These are phyloP conservation scores for Dalbergia cultrata DNA, from an alignment of 306 rosid species.

Conservation along the genomic window DNA sequence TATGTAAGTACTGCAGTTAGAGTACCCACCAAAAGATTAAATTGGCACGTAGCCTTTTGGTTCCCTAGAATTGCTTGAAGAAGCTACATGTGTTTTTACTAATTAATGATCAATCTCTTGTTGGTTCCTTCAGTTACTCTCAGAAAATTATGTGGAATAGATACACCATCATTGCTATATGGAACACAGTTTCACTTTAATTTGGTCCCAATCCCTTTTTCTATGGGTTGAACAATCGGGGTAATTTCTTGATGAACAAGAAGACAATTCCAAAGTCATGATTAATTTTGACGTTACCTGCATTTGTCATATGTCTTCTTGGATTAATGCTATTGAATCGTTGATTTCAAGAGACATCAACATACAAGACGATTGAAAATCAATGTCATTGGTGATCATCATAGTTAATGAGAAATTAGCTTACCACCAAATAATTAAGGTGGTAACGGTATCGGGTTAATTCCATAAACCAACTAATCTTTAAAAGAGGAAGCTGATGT, in stretches of 20 bases:
- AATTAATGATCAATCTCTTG: constrained; percentile 44
- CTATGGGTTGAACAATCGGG: constrained; percentile 36
- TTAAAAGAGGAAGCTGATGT: constrained; percentile 49
- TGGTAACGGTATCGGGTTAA: constrained; percentile 40
- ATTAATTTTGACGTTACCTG: constrained; percentile 51
- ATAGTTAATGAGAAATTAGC: constrained; percentile 44
- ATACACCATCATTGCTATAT: constrained; percentile 38
- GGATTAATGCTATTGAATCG: constrained; percentile 25
- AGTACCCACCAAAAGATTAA: not conserved
- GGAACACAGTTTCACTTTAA: constrained; percentile 22
- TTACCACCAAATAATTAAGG: constrained; percentile 46
- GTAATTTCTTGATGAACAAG: constrained; percentile 43
- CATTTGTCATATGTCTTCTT: constrained; percentile 40
- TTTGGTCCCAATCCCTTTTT: constrained; percentile 30
- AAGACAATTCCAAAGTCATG: constrained; percentile 42
- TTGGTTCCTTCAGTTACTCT: constrained; percentile 30
- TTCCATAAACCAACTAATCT: constrained; percentile 50
- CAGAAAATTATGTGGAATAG: constrained; percentile 38
- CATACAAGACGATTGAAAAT: constrained; percentile 33
- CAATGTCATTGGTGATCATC: constrained; percentile 40
- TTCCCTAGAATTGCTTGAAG: constrained; percentile 18
- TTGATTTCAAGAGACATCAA: constrained; percentile 30
- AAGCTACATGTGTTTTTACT: constrained; percentile 1
- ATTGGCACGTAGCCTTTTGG: constrained; percentile 27
- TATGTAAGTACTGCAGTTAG: not conserved